Percentiles rank a stretch among this genome's conserved stretches.
phyloP scores from a whole-genome alignment of 108 stramenopile genomes.

The Fistulifera solaris region DNA sequence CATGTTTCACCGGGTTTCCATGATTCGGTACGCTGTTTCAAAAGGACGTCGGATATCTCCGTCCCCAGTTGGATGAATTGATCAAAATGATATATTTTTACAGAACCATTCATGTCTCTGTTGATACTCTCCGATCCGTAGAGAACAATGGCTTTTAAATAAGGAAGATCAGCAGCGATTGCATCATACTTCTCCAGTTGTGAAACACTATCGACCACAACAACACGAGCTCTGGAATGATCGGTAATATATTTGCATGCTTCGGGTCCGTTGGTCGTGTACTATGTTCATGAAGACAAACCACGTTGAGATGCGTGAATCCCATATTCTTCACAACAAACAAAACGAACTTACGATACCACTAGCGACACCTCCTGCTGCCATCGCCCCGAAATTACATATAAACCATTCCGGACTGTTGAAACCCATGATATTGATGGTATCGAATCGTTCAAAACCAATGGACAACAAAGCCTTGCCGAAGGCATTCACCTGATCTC shows the following conservation, averaged over 20 bases:
- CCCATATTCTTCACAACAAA: background rate
- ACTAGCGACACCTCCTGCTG: constrained; percentile 52
- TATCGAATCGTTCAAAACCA: constrained; percentile 43
- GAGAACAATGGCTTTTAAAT: constrained; percentile 57
- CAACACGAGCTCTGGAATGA: constrained; percentile 57
- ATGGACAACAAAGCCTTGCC: constrained; percentile 57
- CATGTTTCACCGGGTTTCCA: constrained; percentile 7
- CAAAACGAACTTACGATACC: constrained; percentile 1
- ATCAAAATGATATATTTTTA: constrained; percentile 17
- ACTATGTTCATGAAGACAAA: constrained; percentile 3
- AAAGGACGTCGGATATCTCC: background rate
- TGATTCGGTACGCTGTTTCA: constrained; percentile 16
- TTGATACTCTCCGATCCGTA: constrained; percentile 25
- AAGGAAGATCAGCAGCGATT: constrained; percentile 23
- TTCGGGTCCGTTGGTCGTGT: constrained; percentile 55
- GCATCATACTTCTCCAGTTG: constrained; percentile 56
- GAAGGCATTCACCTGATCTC: constrained; percentile 19
- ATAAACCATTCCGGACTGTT: constrained; percentile 56
- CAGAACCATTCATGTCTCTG: background rate
- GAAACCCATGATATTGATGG: constrained; percentile 68
- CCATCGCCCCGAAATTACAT: constrained; percentile 46
- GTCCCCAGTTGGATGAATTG: constrained; percentile 22
- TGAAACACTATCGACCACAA: constrained; percentile 38
- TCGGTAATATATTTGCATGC: constrained; percentile 59
- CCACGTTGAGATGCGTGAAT: background rate